Conservation (phyloP, 2,329 filamentous ascomycete genomes). For the Fusarium duplospermum region DNA sequence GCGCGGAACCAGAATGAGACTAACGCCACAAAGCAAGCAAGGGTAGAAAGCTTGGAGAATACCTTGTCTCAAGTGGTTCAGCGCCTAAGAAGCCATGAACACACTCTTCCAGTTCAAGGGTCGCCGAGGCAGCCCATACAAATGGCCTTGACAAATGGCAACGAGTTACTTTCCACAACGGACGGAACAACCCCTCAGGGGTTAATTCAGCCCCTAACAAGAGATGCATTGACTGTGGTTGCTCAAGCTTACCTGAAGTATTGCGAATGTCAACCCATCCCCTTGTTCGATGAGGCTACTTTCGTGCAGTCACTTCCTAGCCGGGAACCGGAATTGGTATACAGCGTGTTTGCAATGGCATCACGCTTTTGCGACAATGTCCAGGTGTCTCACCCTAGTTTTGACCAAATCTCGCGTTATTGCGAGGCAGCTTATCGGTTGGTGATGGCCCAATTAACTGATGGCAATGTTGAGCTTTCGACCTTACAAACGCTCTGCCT, state of each 20-base stretch:
- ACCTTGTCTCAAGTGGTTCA: neutral
- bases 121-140: neutral
- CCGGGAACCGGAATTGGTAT: neutral
- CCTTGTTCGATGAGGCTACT: conserved; percentile 2
- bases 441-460: neutral
- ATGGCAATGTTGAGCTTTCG: conserved; percentile 5
- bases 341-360: neutral
- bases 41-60: neutral
- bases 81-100: neutral
- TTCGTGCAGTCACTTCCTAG: neutral
- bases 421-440: neutral
- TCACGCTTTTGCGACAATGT: neutral
- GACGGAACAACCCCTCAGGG: too few species aligned
- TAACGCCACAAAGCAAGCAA: neutral
- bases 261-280: conserved; percentile 18
- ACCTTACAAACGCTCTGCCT: conserved; percentile 13
- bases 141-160: neutral
- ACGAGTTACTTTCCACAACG: neutral
- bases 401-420: neutral
- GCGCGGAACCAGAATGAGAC: neutral
- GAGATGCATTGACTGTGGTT: neutral
- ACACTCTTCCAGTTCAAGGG: neutral
- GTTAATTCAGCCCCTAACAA: neutral
- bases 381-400: neutral
- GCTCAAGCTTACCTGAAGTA: conserved; percentile 5